phyloP scores from a whole-genome alignment of 805 yeast species.

The Maudiozyma bulderi region DNA sequence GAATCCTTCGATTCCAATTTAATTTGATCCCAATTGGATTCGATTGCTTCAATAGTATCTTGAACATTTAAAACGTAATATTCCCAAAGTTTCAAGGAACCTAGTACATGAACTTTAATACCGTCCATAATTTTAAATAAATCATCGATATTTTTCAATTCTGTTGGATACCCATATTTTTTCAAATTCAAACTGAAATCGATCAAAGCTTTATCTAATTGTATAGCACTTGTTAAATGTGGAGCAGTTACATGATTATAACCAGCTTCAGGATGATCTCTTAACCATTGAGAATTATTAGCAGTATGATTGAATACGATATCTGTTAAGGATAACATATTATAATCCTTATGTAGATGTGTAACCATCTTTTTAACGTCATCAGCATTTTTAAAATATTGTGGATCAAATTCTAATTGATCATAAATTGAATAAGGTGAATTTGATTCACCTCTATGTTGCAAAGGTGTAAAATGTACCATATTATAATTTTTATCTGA shows the following conservation, averaged over 20 bases:
- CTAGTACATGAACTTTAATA: constrained; percentile 57
- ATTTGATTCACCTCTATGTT: constrained; percentile 77
- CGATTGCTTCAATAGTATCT: constrained; percentile 32
- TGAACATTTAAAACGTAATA: constrained; percentile 63
- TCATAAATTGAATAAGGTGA: constrained; percentile 91
- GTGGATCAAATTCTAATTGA: constrained; percentile 69
- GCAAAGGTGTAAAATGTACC: constrained; percentile 94
- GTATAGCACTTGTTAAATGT: constrained; percentile 76
- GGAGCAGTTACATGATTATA: constrained; percentile 84
- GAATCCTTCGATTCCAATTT: constrained; percentile 7
- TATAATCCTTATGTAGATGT: constrained; percentile 42
- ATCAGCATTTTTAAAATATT: constrained; percentile 43
- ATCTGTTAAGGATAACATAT: constrained; percentile 74
- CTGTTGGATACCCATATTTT: constrained; percentile 52
- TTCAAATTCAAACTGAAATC: constrained; percentile 53
- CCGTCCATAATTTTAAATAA: constrained; percentile 56
- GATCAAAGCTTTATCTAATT: constrained; percentile 59
- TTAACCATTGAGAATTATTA: constrained; percentile 76
- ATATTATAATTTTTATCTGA: constrained; percentile 79
- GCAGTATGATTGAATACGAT: constrained; percentile 95
- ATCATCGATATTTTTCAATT: constrained; percentile 42
- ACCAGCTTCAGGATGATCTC: constrained; percentile 83
- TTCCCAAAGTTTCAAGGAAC: constrained; percentile 71
- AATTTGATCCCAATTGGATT: constrained; percentile 28
- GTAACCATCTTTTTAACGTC: constrained; percentile 47